Evolutionary conservation across 305 asterid genomes (phyloP).

Genomic region (Caryopteris hybrid): DNA sequence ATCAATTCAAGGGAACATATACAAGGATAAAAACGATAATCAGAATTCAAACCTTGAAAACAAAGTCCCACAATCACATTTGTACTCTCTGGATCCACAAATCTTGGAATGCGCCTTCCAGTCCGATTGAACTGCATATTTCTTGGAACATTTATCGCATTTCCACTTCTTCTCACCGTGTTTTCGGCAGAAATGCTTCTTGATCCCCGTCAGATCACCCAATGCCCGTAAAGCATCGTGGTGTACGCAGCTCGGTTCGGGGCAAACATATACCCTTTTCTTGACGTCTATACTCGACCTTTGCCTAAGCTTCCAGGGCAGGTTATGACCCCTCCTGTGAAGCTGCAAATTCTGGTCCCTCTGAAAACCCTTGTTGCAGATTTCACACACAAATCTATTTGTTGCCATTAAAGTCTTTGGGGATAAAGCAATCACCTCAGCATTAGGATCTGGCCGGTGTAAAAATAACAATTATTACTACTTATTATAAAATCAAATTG

Average conservation of each 20-base stretch:
- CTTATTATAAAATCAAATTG: not conserved
- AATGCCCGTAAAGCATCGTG: slow-evolving; percentile 50
- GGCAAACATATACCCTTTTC: slow-evolving; percentile 60
- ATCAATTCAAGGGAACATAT: too few relatives aligned
- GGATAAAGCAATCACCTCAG: slow-evolving; percentile 64
- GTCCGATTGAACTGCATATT: slow-evolving; percentile 58
- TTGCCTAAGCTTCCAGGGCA: slow-evolving; percentile 62
- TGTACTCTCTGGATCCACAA: slow-evolving; percentile 59
- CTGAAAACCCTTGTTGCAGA: slow-evolving; percentile 63
- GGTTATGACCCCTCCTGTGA: slow-evolving; percentile 58
- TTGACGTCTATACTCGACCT: slow-evolving; percentile 37
- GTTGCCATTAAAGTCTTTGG: slow-evolving; percentile 52
- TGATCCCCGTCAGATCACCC: slow-evolving; percentile 62
- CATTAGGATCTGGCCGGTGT: slow-evolving; percentile 47
- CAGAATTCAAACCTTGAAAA: slow-evolving; percentile 37
- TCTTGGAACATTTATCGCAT: slow-evolving; percentile 51
- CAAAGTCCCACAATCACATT: slow-evolving; percentile 61
- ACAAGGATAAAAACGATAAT: too few relatives aligned
- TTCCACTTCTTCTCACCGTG: slow-evolving; percentile 76
- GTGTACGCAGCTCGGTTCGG: slow-evolving; percentile 50
- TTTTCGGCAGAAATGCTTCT: slow-evolving; percentile 61
- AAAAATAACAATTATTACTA: too few relatives aligned
- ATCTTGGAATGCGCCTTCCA: slow-evolving; percentile 64
- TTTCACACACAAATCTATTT: slow-evolving; percentile 57
- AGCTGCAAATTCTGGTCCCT: slow-evolving; percentile 68